Evolutionary conservation across 1,139 yeast species (phyloP).

Genomic region (Pneumocystis carinii): DNA sequence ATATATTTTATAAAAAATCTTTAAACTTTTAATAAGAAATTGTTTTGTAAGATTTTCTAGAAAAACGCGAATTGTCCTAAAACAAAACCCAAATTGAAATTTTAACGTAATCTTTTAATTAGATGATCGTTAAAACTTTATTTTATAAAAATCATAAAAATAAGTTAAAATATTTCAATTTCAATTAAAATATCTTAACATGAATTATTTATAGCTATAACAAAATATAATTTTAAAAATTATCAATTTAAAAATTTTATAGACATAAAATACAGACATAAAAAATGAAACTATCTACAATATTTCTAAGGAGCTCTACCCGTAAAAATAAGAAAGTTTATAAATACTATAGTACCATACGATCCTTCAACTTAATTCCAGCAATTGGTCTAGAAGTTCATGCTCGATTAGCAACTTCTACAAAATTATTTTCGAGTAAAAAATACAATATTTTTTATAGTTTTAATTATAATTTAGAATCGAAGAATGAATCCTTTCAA

Average conservation of each 20-base stretch:
- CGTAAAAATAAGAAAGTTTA: not conserved
- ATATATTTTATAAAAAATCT: no score
- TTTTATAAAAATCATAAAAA: not conserved
- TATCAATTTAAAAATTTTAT: not conserved
- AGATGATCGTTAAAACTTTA: no score
- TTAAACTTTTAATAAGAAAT: no score
- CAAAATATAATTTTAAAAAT: not conserved
- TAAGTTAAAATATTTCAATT: not conserved
- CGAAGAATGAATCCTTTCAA: constrained; percentile 8
- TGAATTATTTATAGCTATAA: not conserved
- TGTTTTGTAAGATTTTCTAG: no score
- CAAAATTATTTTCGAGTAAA: constrained; percentile 54
- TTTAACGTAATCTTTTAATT: no score
- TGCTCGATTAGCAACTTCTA: constrained; percentile 62
- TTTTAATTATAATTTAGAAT: constrained; percentile 26
- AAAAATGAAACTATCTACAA: not conserved
- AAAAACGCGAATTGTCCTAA: not conserved
- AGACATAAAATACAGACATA: not conserved
- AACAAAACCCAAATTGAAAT: not conserved
- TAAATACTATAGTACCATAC: not conserved
- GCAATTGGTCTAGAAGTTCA: constrained; percentile 73
- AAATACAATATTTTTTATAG: constrained; percentile 26
- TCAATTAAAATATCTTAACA: not conserved
- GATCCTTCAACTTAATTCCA: not conserved
- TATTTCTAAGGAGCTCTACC: not conserved